phyloP scores from a whole-genome alignment of 768 basidiomycete species.

The Phlegmacium glaucopus region DNA sequence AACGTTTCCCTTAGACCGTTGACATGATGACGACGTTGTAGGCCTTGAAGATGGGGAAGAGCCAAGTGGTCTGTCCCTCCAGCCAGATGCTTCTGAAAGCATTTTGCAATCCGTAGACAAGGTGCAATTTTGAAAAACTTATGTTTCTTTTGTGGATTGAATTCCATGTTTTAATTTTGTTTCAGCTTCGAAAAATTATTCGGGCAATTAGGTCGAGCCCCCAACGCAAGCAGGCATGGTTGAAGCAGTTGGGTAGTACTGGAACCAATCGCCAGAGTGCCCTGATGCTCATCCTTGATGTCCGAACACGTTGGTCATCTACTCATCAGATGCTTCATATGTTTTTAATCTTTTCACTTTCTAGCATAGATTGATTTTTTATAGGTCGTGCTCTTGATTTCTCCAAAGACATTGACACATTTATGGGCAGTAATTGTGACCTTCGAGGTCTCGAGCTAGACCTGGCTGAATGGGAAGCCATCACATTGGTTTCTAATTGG shows the following conservation, averaged over 20 bases:
- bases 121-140: too few species aligned
- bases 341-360: neutral
- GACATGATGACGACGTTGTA: constrained; percentile 12
- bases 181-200: constrained; percentile 17
- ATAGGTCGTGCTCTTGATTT: neutral
- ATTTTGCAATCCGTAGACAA: too few species aligned
- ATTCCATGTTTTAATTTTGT: neutral
- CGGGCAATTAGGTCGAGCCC: constrained; percentile 10
- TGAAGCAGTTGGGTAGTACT: neutral
- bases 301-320: constrained; percentile 25
- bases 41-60: constrained; percentile 12
- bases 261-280: neutral
- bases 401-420: neutral
- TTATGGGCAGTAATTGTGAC: neutral
- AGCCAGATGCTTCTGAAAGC: too few species aligned
- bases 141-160: too few species aligned
- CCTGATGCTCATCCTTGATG: constrained; percentile 28
- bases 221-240: constrained; percentile 8
- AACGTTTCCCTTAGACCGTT: neutral
- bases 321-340: constrained; percentile 28
- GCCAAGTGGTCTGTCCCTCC: too few species aligned
- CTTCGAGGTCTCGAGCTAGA: neutral
- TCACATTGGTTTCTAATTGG: neutral
- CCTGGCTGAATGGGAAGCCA: neutral
- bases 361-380: neutral